Evolutionary conservation across 2,329 filamentous ascomycete species (phyloP), one percentile per base, ranked within the genome.

Genomic region (Escovopsis weberi): DNA sequence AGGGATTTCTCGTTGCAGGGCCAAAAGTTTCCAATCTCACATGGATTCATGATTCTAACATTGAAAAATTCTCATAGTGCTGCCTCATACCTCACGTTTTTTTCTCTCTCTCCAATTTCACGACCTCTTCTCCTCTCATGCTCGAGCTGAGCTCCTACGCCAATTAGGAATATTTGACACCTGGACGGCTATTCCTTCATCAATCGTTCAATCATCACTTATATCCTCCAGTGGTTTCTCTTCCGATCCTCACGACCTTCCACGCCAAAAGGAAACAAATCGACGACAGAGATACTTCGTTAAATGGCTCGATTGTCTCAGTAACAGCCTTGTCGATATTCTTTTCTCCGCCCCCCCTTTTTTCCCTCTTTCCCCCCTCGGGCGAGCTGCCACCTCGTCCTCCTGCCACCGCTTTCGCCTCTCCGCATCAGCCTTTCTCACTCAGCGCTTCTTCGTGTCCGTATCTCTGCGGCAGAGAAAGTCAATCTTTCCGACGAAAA

Each of bases 401-500:
- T 19, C 6, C 15, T 37, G 7, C 35, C 15, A 37, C 15, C 15
- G 10, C 18, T 5, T 37, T 9, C 35, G 28, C 28, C 28, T 6
- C 11, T 37, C 15, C n/a, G 12, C 35, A n/a, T 37, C 23, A 19
- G 8, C n/a, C n/a, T 33, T 37, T 18, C 10, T 36, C 36, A 6
- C 30, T 38, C 43, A 38, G 26, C 38, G 26, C 23, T 23, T 43
- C 35, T 35, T 41, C 37, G 33, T 35, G 38, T 39, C 26, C 51
- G 43, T 45, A 46, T 48, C 47, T 50, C 46, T 39, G 44, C 45
- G 43, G 44, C 46, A 45, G 43, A 41, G 38, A 38, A 45, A 44
- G 39, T 44, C 51, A 43, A 33, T 36, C 34, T 28, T 23, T 48
- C 59, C 59, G 62, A 61, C 61, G 53, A 62, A 64, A 61, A 54